Evolutionary conservation across 2,329 filamentous ascomycete genomes (phyloP), one percentile per base, ranked within the genome.

Genomic region (Aspergillus sp.): DNA sequence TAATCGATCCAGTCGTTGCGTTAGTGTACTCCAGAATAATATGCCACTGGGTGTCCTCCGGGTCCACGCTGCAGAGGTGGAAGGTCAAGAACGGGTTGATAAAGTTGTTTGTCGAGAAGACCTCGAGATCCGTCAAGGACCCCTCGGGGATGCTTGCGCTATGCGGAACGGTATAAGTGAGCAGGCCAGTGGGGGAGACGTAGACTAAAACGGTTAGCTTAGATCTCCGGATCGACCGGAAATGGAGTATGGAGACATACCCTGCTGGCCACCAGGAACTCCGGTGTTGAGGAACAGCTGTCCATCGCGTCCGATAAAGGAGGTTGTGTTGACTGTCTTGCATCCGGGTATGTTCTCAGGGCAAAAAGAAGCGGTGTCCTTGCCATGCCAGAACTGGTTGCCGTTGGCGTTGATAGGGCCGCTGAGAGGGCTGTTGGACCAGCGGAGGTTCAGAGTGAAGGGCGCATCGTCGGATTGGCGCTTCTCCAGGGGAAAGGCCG

Each of bases 191-290:
- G 33, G 44, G 23, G 5, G 44, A 50, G 48, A 50, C 20, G 45
- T 47, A 47, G n/a, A 47, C 44, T 47, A 22, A 4, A 13, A 9
- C 25, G 6, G 25, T 43, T 27, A 44, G 25, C n/a, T 15, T 32
- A 2, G 7, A 13, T 32, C 13, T 12, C 13, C 22, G 25, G 15
- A 19, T n/a, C 13, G 13, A 15, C 17, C 5, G 13, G 35, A 45
- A 9, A 17, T 5, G 19, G 3, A 33, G 5, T n/a, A 17, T 5
- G 19, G 5, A 33, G 13, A 44, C 20, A 19, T 23, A 50, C 41
- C 44, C 44, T 50, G 44, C 41, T 46, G 48, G 19, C 48, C 48
- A 15, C 48, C 48, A 2, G 48, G 48, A 17, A 50, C 45, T n/a
- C 6, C 41, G 4, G 27, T 32, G 23, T 50, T 50, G 17, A 50